These are phyloP conservation scores for Austroboletus festivus DNA, from an alignment of 768 basidiomycete species.

Conservation along the genomic window DNA sequence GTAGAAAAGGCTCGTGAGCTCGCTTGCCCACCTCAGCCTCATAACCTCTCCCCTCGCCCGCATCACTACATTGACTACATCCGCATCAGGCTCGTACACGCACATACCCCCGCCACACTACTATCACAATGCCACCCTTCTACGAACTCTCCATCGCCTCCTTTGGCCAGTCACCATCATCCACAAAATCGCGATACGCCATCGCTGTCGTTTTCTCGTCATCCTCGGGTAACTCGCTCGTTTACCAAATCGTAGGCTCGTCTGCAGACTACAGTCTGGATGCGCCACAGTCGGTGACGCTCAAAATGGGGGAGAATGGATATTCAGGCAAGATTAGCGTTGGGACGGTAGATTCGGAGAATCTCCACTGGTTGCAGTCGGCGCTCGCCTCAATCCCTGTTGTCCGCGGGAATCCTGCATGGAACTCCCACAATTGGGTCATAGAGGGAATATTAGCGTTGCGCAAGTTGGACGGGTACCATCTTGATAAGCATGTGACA, in stretches of 20 bases:
- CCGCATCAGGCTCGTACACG: too few relatives aligned
- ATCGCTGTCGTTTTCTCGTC: slow-evolving; percentile 29
- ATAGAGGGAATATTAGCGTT: slow-evolving; percentile 31
- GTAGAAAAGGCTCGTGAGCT: slow-evolving; percentile 21
- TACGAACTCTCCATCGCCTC: slow-evolving; percentile 32
- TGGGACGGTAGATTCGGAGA: slow-evolving; percentile 29
- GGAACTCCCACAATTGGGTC: slow-evolving; percentile 31
- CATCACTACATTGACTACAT: background rate
- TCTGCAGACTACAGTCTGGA: slow-evolving; percentile 29
- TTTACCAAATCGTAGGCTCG: slow-evolving; percentile 31
- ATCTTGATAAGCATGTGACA: slow-evolving; percentile 30
- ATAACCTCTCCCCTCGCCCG: background rate
- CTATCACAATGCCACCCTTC: slow-evolving; percentile 29
- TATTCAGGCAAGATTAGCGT: slow-evolving; percentile 23
- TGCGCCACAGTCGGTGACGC: slow-evolving; percentile 32
- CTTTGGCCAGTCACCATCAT: slow-evolving; percentile 22
- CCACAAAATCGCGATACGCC: slow-evolving; percentile 22
- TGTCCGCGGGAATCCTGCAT: slow-evolving; percentile 25
- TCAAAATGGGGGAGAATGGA: slow-evolving; percentile 29
- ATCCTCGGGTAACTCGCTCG: slow-evolving; percentile 27
- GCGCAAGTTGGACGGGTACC: slow-evolving; percentile 27
- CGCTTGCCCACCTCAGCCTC: background rate
- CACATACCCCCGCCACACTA: slow-evolving; percentile 1
- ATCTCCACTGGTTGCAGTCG: slow-evolving; percentile 25
- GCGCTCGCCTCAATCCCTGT: slow-evolving; percentile 27